phyloP scores from a whole-genome alignment of 176 grass and related monocot genomes.

The Saccharum spontaneum region DNA sequence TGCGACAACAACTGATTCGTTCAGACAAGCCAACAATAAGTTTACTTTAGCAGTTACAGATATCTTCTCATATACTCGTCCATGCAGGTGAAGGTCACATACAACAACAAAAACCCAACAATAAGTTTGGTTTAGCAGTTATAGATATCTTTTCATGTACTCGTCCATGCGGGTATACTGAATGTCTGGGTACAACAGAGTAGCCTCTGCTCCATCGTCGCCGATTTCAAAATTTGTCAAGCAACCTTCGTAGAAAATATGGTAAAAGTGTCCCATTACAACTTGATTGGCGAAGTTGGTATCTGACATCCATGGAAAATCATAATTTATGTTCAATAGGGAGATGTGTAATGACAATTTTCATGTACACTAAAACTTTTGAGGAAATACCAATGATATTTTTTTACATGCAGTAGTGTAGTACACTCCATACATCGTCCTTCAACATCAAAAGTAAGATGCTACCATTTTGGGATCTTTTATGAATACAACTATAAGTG shows the following conservation, averaged over 20 bases:
- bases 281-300: conserved; percentile 5
- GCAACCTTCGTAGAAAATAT: conserved; percentile 63
- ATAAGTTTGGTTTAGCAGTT: neutral
- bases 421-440: neutral
- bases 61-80: too few species aligned
- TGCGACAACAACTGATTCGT: too few species aligned
- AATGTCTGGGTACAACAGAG: conserved; percentile 53
- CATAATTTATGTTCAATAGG: neutral
- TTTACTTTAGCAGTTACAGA: too few species aligned
- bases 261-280: conserved; percentile 46
- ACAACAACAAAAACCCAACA: too few species aligned
- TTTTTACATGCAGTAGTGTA: neutral
- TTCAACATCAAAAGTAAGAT: neutral
- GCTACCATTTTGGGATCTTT: neutral
- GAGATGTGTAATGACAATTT: neutral
- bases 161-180: conserved; percentile 41
- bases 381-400: neutral
- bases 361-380: neutral
- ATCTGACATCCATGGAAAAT: neutral
- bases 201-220: conserved; percentile 40
- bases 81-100: too few species aligned
- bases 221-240: conserved; percentile 60
- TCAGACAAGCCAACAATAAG: too few species aligned
- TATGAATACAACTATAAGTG: neutral
- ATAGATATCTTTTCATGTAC: conserved; percentile 48